Conservation (phyloP, 2,329 filamentous ascomycete species). For the Penicillium crustosum region DNA sequence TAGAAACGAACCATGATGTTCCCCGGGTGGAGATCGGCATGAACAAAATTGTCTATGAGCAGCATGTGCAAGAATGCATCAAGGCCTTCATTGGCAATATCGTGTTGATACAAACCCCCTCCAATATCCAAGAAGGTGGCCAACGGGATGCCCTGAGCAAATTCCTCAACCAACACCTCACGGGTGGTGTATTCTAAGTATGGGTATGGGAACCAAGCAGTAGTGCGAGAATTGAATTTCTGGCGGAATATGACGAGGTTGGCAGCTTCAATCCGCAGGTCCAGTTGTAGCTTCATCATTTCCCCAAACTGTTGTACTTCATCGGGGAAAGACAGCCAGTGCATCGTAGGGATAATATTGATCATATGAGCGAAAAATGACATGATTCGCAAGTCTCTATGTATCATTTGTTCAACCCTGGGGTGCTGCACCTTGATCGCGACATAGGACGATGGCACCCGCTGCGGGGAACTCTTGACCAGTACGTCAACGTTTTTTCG, state of each 20-base stretch:
- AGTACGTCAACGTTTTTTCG: slow-evolving; percentile 79
- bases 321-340: slow-evolving; percentile 94
- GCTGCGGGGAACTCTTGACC: slow-evolving; percentile 79
- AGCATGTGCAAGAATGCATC: slow-evolving; percentile 97
- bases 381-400: slow-evolving; percentile 94
- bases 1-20: slow-evolving; percentile 99
- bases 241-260: slow-evolving; percentile 84
- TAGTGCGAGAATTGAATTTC: slow-evolving; percentile 84
- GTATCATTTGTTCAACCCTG: slow-evolving; percentile 81
- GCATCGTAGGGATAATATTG: slow-evolving; percentile 87
- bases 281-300: slow-evolving; percentile 98
- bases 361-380: slow-evolving; percentile 80
- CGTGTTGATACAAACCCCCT: slow-evolving; percentile 86
- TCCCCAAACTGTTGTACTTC: slow-evolving; percentile 92
- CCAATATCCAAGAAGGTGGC: slow-evolving; percentile 88
- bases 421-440: slow-evolving; percentile 96
- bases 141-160: slow-evolving; percentile 88
- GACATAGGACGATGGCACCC: slow-evolving; percentile 87
- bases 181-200: slow-evolving; percentile 91
- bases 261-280: slow-evolving; percentile 89
- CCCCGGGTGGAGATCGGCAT: slow-evolving; percentile 92
- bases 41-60: slow-evolving; percentile 94
- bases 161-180: slow-evolving; percentile 91
- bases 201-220: slow-evolving; percentile 95
- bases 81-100: slow-evolving; percentile 91